phyloP scores from a whole-genome alignment of 2,329 filamentous ascomycete genomes.

The Aaosphaeria arxii region DNA sequence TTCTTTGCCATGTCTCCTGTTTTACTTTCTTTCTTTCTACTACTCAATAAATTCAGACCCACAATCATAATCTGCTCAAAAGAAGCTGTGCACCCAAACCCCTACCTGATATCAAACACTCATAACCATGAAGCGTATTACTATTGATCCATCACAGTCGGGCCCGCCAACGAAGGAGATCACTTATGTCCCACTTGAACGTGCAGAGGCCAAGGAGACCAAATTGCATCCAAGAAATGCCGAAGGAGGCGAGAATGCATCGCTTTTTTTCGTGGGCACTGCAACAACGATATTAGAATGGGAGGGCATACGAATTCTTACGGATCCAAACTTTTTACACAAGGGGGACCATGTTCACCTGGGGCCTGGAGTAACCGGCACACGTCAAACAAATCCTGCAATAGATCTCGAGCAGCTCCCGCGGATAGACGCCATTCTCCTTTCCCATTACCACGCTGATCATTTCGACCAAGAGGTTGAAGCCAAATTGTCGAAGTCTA shows the following conservation, averaged over 20 bases:
- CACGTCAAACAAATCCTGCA: slow-evolving; percentile 57
- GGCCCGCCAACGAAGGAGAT: slow-evolving; percentile 41
- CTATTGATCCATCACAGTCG: slow-evolving; percentile 37
- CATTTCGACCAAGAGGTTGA: slow-evolving; percentile 57
- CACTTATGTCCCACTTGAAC: slow-evolving; percentile 22
- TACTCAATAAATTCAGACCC: slow-evolving; percentile 9
- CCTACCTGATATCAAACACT: background rate
- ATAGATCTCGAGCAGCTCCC: slow-evolving; percentile 60
- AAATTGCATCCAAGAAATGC: slow-evolving; percentile 43
- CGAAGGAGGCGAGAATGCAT: slow-evolving; percentile 39
- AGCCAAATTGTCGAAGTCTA: slow-evolving; percentile 47
- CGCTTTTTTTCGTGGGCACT: slow-evolving; percentile 55
- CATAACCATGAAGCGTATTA: slow-evolving; percentile 38
- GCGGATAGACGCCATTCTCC: slow-evolving; percentile 56
- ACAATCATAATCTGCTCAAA: background rate
- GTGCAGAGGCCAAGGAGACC: slow-evolving; percentile 45
- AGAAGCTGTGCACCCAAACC: background rate
- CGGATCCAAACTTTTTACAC: slow-evolving; percentile 57
- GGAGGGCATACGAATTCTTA: slow-evolving; percentile 53
- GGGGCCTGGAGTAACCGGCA: slow-evolving; percentile 59
- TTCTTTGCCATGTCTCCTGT: slow-evolving; percentile 22
- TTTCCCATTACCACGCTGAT: slow-evolving; percentile 64
- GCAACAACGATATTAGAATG: slow-evolving; percentile 57
- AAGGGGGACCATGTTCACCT: slow-evolving; percentile 65
- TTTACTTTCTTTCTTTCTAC: slow-evolving; percentile 24